phyloP scores from a whole-genome alignment of 768 basidiomycete species.

The Mycena vulgaris region DNA sequence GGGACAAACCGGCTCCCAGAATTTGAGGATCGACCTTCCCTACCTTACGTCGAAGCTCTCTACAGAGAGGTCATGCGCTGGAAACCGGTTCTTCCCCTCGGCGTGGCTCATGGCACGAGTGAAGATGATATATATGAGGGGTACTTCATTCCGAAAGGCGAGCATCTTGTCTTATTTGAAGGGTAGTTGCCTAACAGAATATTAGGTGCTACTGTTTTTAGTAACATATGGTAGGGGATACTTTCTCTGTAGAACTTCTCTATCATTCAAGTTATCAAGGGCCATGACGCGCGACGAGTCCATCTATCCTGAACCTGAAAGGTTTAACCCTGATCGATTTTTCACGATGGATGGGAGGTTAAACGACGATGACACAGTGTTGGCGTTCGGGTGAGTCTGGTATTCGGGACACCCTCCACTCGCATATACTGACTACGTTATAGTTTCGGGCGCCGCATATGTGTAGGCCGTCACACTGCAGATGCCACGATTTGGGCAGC shows the following conservation, averaged over 20 bases:
- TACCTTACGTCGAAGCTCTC: conserved; percentile 45
- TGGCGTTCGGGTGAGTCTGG: conserved; percentile 4
- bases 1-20: conserved; percentile 10
- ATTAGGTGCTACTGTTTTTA: conserved; percentile 9
- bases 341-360: neutral
- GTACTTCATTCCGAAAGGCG: conserved; percentile 33
- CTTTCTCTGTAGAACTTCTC: too few relatives aligned
- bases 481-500: conserved; percentile 16
- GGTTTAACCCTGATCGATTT: conserved; percentile 18
- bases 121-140: too few relatives aligned
- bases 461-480: conserved; percentile 13
- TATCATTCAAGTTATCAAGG: neutral
- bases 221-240: conserved; percentile 11
- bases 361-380: neutral
- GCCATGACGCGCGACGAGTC: conserved; percentile 21
- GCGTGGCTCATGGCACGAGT: too few relatives aligned
- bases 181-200: neutral
- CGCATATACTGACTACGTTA: neutral
- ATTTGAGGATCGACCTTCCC: conserved; percentile 25
- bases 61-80: conserved; percentile 44
- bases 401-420: too few relatives aligned
- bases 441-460: too few relatives aligned
- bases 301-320: conserved; percentile 7
- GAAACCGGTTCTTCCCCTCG: too few relatives aligned
- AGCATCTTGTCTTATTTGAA: neutral